phyloP scores from a whole-genome alignment of 805 yeast genomes.

The Priceomyces melissophilus region DNA sequence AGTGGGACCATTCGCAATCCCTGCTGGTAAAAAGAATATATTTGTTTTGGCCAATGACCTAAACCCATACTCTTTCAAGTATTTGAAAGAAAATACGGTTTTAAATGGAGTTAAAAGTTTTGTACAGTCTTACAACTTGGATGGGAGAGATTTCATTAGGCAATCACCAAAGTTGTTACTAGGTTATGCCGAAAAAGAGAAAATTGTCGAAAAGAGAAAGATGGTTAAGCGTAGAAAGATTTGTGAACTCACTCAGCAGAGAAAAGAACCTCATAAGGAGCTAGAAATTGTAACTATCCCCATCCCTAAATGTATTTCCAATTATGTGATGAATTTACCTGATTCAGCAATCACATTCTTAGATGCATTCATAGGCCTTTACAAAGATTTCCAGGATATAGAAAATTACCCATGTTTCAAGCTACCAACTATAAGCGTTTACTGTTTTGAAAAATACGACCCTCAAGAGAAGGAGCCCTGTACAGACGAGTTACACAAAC shows the following conservation, averaged over 20 bases:
- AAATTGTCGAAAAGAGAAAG: conserved; percentile 32
- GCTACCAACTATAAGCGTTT: conserved; percentile 78
- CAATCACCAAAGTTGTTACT: conserved; percentile 51
- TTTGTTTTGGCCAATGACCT: conserved; percentile 89
- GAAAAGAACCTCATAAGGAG: conserved; percentile 10
- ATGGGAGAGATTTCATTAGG: conserved; percentile 79
- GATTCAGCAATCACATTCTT: conserved; percentile 85
- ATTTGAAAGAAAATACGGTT: conserved; percentile 60
- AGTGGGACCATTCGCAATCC: conserved; percentile 96
- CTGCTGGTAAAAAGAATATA: conserved; percentile 83
- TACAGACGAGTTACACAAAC: conserved; percentile 59
- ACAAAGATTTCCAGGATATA: conserved; percentile 38
- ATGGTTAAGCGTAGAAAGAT: conserved; percentile 34
- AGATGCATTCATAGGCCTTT: conserved; percentile 74
- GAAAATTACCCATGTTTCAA: conserved; percentile 43
- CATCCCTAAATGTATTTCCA: conserved; percentile 57
- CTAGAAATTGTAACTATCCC: conserved; percentile 15
- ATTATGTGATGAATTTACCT: conserved; percentile 94
- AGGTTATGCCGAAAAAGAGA: conserved; percentile 41
- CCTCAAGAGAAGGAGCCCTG: conserved; percentile 71
- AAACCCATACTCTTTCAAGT: conserved; percentile 80
- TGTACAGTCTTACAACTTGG: conserved; percentile 65
- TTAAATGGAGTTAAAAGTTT: conserved; percentile 59
- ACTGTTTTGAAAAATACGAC: conserved; percentile 89
- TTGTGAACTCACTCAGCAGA: conserved; percentile 29